These are phyloP conservation scores for Pyricularia sp. DNA, from an alignment of 2,329 filamentous ascomycete genomes.

Conservation along the genomic window DNA sequence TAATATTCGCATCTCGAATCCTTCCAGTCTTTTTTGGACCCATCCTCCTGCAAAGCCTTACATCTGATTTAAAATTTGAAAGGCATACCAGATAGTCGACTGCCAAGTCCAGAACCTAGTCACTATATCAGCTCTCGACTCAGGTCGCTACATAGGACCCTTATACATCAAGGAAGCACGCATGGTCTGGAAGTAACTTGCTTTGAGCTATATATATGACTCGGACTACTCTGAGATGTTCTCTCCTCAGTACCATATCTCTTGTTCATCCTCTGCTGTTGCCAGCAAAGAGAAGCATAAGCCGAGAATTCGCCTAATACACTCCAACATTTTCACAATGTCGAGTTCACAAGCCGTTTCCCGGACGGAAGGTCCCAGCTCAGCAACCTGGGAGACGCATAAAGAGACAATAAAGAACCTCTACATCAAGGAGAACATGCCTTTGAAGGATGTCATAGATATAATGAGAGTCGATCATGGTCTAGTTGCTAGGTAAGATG, in stretches of 20 bases:
- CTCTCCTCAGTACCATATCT: background rate
- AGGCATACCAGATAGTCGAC: no score
- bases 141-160: background rate
- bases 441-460: conserved; percentile 4
- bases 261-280: background rate
- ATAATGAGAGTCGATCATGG: conserved; percentile 4
- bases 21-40: background rate
- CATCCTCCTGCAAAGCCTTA: background rate
- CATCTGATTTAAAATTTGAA: no score
- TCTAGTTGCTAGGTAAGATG: conserved; percentile 3
- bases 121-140: background rate
- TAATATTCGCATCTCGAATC: background rate
- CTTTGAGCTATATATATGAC: background rate
- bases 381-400: background rate
- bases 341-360: background rate
- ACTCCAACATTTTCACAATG: background rate
- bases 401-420: background rate
- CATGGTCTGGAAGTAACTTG: background rate
- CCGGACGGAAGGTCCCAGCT: conserved; percentile 7
- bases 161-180: background rate
- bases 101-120: background rate
- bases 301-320: background rate
- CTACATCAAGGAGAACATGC: conserved; percentile 5
- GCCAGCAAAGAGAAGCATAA: background rate
- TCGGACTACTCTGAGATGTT: background rate